These are phyloP conservation scores for Chaetomiaceae sp. DNA, from an alignment of 2,329 filamentous ascomycete genomes.

Conservation along the genomic window DNA sequence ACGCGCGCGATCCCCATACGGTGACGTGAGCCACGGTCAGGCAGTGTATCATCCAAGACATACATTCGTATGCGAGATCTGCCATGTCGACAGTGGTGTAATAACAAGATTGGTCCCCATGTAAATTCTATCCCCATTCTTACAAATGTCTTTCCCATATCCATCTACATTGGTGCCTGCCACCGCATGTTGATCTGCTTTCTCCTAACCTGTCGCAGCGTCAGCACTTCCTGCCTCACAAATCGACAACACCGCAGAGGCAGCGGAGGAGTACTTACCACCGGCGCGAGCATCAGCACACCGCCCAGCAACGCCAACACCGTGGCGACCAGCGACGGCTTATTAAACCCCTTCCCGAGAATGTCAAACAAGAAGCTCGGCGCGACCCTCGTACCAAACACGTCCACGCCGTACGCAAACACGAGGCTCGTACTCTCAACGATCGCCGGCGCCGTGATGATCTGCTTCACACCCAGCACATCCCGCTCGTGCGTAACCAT, in stretches of 20 bases:
- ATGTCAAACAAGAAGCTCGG: conserved; percentile 90
- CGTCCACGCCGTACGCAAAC: conserved; percentile 79
- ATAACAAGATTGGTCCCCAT: too few species aligned
- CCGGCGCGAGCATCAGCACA: conserved; percentile 71
- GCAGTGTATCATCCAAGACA: too few species aligned
- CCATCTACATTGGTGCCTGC: conserved; percentile 35
- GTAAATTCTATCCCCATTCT: neutral
- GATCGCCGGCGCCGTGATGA: conserved; percentile 69
- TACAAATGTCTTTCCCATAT: neutral
- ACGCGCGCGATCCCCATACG: too few species aligned
- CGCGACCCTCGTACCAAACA: conserved; percentile 81
- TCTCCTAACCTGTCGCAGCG: conserved; percentile 42
- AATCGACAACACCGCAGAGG: neutral
- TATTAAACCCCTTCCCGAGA: conserved; percentile 88
- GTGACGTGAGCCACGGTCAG: too few species aligned
- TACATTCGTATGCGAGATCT: too few species aligned
- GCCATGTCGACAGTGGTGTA: too few species aligned
- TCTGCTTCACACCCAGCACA: conserved; percentile 64
- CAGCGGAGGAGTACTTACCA: conserved; percentile 57
- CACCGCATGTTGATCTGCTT: conserved; percentile 65
- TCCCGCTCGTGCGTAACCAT: conserved; percentile 77
- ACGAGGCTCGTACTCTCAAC: conserved; percentile 90
- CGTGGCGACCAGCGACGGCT: conserved; percentile 74
- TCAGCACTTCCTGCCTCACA: conserved; percentile 36
- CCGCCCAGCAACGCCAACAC: conserved; percentile 73